Evolutionary conservation across 805 yeast species (phyloP), one percentile per base, ranked within the genome.

Genomic region (Metschnikowia rubicola): DNA sequence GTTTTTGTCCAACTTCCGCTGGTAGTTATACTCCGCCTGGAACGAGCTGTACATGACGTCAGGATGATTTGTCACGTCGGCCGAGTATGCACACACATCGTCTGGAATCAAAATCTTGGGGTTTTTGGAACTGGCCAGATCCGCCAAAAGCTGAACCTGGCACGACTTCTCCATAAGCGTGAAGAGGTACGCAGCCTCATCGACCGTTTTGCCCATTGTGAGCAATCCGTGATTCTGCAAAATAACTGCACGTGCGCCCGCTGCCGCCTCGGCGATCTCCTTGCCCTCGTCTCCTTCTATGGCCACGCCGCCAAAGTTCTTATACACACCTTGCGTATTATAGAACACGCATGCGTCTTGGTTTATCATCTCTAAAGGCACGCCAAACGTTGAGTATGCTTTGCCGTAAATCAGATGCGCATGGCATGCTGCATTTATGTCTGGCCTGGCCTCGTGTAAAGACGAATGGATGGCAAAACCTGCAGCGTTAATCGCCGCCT

Each of bases 161-260:
- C 53, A 46, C 31, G 37, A 31, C 21, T 37, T 43, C 40, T 50
- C 53, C 53, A 46, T 46, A 35, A 50, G 35, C 37, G 43, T 46
- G 37, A 40, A 46, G 21, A 50, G 35, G 42, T 50, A 50, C 30
- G 48, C 53, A 0, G 53, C 53, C 37, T 50, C 53, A 29, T 50
- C 53, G n/a, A 50, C 51, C 3, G 53, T 50, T 8, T 17, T 19
- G 37, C 51, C 53, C 51, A 50, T 37, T n/a, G 53, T 46, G 21
- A 50, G 28, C 10, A 50, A 40, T 4, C 53, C 53, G 37, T 50
- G 53, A 42, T 50, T 50, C 41, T 43, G 51, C 46, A 46, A 46
- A 12, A 50, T 46, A 26, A 47, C 48, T 8, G 41, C 42, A 11
- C 41, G 37, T 5, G 45, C 53, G 6, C 42, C 43, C 3, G 34